Base-by-base conservation (phyloP, 257 asterid species). In the Solanum neorickii region DNA sequence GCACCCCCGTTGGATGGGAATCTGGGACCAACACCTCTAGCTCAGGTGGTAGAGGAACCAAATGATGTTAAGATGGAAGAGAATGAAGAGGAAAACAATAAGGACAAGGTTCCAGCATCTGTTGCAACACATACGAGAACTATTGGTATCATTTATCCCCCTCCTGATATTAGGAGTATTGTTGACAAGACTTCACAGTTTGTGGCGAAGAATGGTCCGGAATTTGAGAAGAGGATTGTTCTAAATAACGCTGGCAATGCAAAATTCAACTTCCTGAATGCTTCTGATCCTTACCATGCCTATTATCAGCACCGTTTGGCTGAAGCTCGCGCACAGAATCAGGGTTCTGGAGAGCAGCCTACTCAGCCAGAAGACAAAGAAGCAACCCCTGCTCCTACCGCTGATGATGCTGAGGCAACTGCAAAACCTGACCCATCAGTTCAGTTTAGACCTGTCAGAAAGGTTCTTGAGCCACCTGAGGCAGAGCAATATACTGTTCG, bases 391-490 rank as follows among this genome's bases (percentile, higher is more conserved):
- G 74, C 89, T 90, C 92, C 90, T 7, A 65, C 86, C 41, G 84
- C 91, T 87, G 94, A 94, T 92, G 89, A 87, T 16, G 87, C 47
- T 60, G 95, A 92, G 86, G 93, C 91, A 75, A 73, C 88, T 6
- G 88, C 89, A 13, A 96, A 94, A 88, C 94, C 98, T 83, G 99
- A 95, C 62, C 98, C 93, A 3, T 83, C 96, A 0, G 96, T 96
- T 42, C 94, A 83, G 52, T 94, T 96, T 91, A 92, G 95, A 76
- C 84, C 94, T 37, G 93, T 92, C 12, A 93, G 89, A 27, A 94
- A 91, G 92, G 95, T 93, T 89, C 98, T 95, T 86, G 98, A 96
- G 89, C 98, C 98, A 37, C 98, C 99, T 21, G 99, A 96, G 92
- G 94, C 97, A 6, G 99, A 96, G 89, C 97, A 94, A 46, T 96